Base-by-base conservation (phyloP, 495 filamentous ascomycete genomes). In the Trichocladium antarcticum region DNA sequence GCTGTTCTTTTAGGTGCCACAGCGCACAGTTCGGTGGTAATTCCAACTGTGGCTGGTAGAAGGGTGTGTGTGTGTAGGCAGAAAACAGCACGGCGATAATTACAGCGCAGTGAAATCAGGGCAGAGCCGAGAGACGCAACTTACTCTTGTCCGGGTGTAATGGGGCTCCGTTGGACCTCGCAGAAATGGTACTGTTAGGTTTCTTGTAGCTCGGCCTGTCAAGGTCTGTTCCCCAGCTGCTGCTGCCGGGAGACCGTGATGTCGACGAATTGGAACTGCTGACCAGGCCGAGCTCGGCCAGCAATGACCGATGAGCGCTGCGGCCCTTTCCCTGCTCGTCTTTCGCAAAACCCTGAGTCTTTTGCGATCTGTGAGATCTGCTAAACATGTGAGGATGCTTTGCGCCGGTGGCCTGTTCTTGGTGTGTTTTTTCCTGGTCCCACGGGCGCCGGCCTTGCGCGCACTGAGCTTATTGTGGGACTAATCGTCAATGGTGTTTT, bases 91-190 rank as follows among this genome's bases (percentile, higher is more conserved):
- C 31, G 45, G 17, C 20, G 40, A 29, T 28, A n/a, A n/a, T n/a
- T n/a, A 32, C 31, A 10, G 31, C 31, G 31, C 31, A 32, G 31
- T 32, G 5, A 52, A 49, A 20, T 45, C 10, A 42, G 47, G 31
- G 41, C 29, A 37, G 31, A 21, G 37, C 15, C 11, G 16, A 36
- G 19, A 22, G 14, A 20, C 34, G 42, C 36, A 22, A 63, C 70
- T 55, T 68, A 74, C 71, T 65, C 63, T 70, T 72, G 47, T 74
- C 69, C 15, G 69, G 66, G 42, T 66, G 68, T 37, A 67, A 53
- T 16, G 57, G 58, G 29, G 53, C 51, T 21, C 19, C 50, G 55
- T 55, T 62, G 6, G 52, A 55, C 38, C 56, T 63, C 38, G 54
- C 56, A 46, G 60, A 44, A 43, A 32, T 50, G 27, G 46, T 50